Conservation (phyloP, 352 stramenopile genomes). For the Elongisporangium senticosum region DNA sequence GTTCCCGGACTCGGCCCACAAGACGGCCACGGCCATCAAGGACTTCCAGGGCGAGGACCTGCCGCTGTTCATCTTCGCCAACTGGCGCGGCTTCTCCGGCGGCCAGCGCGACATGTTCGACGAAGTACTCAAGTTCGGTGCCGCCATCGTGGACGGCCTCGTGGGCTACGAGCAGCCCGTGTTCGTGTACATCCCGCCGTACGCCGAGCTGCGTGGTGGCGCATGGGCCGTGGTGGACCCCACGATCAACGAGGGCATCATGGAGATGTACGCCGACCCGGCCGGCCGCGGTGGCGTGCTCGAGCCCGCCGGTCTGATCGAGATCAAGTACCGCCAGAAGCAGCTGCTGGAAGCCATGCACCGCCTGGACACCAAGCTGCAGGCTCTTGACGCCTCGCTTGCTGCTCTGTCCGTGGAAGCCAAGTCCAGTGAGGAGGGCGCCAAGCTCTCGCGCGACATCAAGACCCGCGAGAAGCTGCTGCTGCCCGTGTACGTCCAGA, state of each 20-base stretch:
- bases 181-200: slow-evolving; percentile 99
- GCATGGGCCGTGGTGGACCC: slow-evolving; percentile 99
- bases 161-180: slow-evolving; percentile 98
- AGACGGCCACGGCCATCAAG: slow-evolving; percentile 99
- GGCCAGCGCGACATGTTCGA: slow-evolving; percentile 99
- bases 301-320: slow-evolving; percentile 96
- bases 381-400: slow-evolving; percentile 75
- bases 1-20: slow-evolving; percentile 99
- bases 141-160: slow-evolving; percentile 99
- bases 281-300: slow-evolving; percentile 95
- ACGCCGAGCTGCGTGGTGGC: slow-evolving; percentile 97
- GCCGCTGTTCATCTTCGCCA: slow-evolving; percentile 99
- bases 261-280: slow-evolving; percentile 99
- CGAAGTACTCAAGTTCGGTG: slow-evolving; percentile 99
- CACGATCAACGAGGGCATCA: slow-evolving; percentile 99
- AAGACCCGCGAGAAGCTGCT: slow-evolving; percentile 89
- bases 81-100: slow-evolving; percentile 99
- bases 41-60: slow-evolving; percentile 99
- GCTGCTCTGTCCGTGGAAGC: slow-evolving; percentile 47
- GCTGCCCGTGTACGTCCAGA: slow-evolving; percentile 96
- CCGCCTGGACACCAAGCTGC: slow-evolving; percentile 93
- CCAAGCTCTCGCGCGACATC: slow-evolving; percentile 88
- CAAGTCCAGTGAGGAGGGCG: slow-evolving; percentile 24
- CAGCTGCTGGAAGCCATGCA: slow-evolving; percentile 97
- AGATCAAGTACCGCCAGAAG: slow-evolving; percentile 99